Base-by-base conservation (phyloP, 345 rosid species). In the Boechera retrofracta region DNA sequence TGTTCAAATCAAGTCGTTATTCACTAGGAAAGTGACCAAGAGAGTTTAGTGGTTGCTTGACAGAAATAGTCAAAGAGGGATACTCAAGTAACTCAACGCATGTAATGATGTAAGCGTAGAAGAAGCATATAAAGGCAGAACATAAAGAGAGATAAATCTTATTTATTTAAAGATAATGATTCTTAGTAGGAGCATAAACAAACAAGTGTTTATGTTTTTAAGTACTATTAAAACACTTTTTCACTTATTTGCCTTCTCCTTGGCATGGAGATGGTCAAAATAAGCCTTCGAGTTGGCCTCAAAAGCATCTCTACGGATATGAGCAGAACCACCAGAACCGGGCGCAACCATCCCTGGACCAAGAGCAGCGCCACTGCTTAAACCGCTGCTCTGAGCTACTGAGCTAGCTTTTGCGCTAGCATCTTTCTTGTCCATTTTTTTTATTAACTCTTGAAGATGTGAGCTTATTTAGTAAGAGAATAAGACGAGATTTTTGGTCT, bases 281-380 rank as follows among this genome's bases (percentile, higher is more conserved):
- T 64, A 64, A 1, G 64, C 64, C 38, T 73, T 73, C 0, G 77
- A 11, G 55, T 73, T 64, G 0, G 55, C 53, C 42, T 73, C 71
- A 7, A 73, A 73, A 32, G 57, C 64, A 64, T 54, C 64, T 5
- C 77, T 57, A 29, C 47, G n/a, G 33, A 41, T 64, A 2, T 64
- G 29, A 31, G 16, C 71, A 8, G 64, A 67, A 21, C 77, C 71
- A 32, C 71, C 77, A 13, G 56, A 54, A 3, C 71, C 64, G 0
- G 77, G 77, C 6, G 64, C 77, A 38, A 74, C 77, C 71, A 74
- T 74, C 28, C 24, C 56, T 2, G 64, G 8, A 54, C 12, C 64
- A 64, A 56, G 45, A 39, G 35, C 35, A 32, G 45, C 9, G 5
- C 33, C 64, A 18, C 3, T 31, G 54, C 18, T 70, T 57, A 42